phyloP scores from a whole-genome alignment of 208 protist genomes.

The Acanthamoeba culbertsoni region DNA sequence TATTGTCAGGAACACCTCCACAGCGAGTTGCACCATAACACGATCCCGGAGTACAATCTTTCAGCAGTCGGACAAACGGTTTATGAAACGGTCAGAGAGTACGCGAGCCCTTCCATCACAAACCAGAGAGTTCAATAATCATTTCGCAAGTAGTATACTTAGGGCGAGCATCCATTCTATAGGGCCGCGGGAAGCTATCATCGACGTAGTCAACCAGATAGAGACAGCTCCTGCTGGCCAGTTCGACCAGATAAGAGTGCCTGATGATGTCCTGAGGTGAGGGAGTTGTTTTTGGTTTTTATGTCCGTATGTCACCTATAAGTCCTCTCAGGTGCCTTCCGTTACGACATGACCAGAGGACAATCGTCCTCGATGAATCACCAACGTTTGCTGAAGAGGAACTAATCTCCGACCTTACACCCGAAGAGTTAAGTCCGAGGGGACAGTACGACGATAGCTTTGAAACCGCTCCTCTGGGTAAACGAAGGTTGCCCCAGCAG shows the following conservation, averaged over 20 bases:
- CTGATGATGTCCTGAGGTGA: not conserved
- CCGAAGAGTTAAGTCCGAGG: too few relatives aligned
- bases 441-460: too few relatives aligned
- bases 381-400: too few relatives aligned
- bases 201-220: not conserved
- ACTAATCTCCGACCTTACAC: too few relatives aligned
- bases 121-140: not conserved
- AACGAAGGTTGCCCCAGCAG: too few relatives aligned
- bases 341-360: too few relatives aligned
- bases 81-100: not conserved
- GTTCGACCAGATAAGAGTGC: not conserved
- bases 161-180: not conserved
- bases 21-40: not conserved
- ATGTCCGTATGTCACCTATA: too few relatives aligned
- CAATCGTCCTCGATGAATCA: too few relatives aligned
- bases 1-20: not conserved
- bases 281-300: too few relatives aligned
- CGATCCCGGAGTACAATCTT: not conserved
- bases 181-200: not conserved
- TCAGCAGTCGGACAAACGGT: not conserved
- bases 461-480: too few relatives aligned
- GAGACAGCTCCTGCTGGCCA: not conserved
- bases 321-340: too few relatives aligned
- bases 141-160: not conserved
- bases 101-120: not conserved